Base-by-base conservation (phyloP, 169 alveolate genomes). In the Plasmodium blacklocki region DNA sequence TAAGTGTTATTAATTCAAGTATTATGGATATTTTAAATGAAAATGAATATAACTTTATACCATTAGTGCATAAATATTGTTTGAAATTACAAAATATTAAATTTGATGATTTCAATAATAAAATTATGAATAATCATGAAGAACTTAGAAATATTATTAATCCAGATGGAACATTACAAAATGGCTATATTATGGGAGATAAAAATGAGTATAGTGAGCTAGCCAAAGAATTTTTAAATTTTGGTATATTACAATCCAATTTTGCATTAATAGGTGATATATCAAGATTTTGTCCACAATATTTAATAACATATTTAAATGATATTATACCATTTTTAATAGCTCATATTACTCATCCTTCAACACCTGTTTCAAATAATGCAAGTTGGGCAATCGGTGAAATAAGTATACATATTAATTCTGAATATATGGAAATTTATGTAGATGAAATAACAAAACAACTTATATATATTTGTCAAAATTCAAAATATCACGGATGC, bases 371-470 rank as follows among this genome's bases (percentile, higher is more conserved):
- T 72, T 88, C 95, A 47, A 95, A 95, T 89, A 95, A 95, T 72
- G 97, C 97, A n/a, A 93, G 95, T 47, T 95, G 97, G 97, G 97
- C 97, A 19, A 89, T 95, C 11, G 97, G 97, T 14, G 97, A 95
- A 90, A 50, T 94, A 49, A 92, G 94, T 62, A 74, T 88, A 52
- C 93, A 93, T 59, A 93, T 87, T 64, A 72, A 66, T 58, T 76
- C 94, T 0, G 95, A 94, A 43, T 71, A 72, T 67, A 88, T 95
- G 74, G 95, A 93, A 45, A 93, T 93, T 11, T 78, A 92, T 64
- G 88, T 93, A 45, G 96, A 94, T 15, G 93, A 88, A 29, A 74
- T 94, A 23, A 89, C 86, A 21, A 94, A 91, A 19, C 89, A 93
- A 29, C 90, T 94, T 54, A 68, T 93, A n/a, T 45, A 74, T 60